A percentile compares a stretch with the other conserved stretches of the same genome.
Evolutionary conservation across 805 yeast species (phyloP).

Genomic region (Nakazawaea holstii): DNA sequence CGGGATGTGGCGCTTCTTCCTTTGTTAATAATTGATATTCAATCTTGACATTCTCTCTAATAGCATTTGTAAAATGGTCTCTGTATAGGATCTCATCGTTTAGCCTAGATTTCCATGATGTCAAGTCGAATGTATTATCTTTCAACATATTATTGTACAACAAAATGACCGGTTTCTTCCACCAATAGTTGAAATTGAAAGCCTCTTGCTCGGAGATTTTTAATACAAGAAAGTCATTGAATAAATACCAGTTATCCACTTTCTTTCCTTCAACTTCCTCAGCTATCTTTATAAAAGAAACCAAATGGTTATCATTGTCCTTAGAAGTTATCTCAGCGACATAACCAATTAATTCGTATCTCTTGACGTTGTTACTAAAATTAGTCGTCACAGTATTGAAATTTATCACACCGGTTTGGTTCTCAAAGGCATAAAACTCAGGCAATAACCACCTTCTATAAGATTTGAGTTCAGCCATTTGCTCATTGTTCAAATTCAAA

Average conservation of each 20-base stretch:
- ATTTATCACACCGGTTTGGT: conserved; percentile 28
- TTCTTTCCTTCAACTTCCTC: conserved; percentile 21
- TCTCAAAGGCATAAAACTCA: conserved; percentile 46
- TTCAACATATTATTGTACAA: conserved; percentile 53
- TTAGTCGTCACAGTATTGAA: conserved; percentile 30
- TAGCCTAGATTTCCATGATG: conserved; percentile 46
- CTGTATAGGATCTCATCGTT: conserved; percentile 64
- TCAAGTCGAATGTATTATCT: conserved; percentile 35
- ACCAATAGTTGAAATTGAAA: conserved; percentile 59
- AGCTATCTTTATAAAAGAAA: conserved; percentile 48
- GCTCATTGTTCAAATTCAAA: conserved; percentile 47
- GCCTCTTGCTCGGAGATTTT: conserved; percentile 75
- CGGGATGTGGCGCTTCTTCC: conserved; percentile 68
- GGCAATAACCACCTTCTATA: conserved; percentile 56
- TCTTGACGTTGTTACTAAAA: conserved; percentile 20
- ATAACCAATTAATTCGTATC: conserved; percentile 62
- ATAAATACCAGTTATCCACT: conserved; percentile 61
- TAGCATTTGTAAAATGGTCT: conserved; percentile 68
- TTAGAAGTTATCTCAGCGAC: conserved; percentile 62
- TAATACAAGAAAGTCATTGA: conserved; percentile 87
- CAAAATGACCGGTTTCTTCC: conserved; percentile 80
- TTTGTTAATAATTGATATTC: conserved; percentile 67
- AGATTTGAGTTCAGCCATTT: conserved; percentile 44
- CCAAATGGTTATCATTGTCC: conserved; percentile 55
- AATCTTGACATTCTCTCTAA: conserved; percentile 48